Evolutionary conservation across 352 stramenopile genomes (phyloP), one percentile per base, ranked within the genome.

Genomic region (Globisporangium canariense): DNA sequence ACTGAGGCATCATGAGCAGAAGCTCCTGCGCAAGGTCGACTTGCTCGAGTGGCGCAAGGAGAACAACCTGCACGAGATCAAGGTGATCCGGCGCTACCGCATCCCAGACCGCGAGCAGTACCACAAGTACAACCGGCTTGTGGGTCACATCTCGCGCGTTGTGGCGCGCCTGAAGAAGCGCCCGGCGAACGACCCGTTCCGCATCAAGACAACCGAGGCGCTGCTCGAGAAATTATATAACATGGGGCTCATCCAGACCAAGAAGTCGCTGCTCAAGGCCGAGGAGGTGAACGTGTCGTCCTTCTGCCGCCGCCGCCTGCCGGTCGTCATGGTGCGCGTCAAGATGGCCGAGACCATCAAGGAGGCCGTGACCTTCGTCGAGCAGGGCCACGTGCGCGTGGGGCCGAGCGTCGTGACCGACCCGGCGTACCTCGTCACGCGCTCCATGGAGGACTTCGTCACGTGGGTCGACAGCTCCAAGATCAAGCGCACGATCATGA

Each of bases 291-390:
- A 94, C 51, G 97, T 97, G 36, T 98, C 95, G 52, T 74, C 91
- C 18, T 97, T 98, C 67, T 98, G 94, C 77, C 90, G 97, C 59
- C 85, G 98, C 50, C 93, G 98, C 40, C 69, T 99, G 56, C 96
- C 97, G 0, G 97, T 99, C 28, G 96, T 99, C 9, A 99, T 99
- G 96, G 96, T 99, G 54, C 93, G 97, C 43, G 86, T 99, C 62
- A 99, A 99, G 82, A 99, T 99, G 96, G 93, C 96, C 13, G 89
- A 99, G 75, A 99, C 91, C 58, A 89, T 99, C 58, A 99, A 98
- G 77, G 90, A 99, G 70, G 98, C 98, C 16, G 89, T 94, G 14
- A 99, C 93, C 49, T 99, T 99, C 65, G 90, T 99, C 20, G 97
- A 99, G 71, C 95, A 98, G 58, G 96, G 95, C 20, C 97, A 99